Evolutionary conservation across 1,139 yeast genomes (phyloP), one percentile per base, ranked within the genome.

Genomic region (Candida sojae): DNA sequence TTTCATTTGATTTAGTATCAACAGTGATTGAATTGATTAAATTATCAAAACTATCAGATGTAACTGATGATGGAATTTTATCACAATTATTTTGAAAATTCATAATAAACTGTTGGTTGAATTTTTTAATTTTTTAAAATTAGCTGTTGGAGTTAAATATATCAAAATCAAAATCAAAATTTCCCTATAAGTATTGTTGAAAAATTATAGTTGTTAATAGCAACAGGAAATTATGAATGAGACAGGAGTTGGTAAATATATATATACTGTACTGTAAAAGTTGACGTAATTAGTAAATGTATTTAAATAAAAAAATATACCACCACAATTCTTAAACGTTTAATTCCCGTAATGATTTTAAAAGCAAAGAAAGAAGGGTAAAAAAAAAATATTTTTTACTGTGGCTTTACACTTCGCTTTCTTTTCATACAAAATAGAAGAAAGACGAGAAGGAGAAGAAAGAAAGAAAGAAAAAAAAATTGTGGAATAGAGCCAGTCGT

Each of bases 41-140:
- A 36, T 43, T 21, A 11, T 41, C 38, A 31, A 50, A 50, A 39
- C 43, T 45, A 39, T 44, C 43, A 13, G 51, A 45, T 6, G 51
- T 42, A 13, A 36, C 38, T 30, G 44, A 23, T 13, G 53, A 48
- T 23, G 40, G 42, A 23, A 46, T 48, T 21, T 39, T 49, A 28
- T 50, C 53, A 49, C 64, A 60, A 31, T 49, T 55, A 31, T 57
- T 54, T 42, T 57, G 62, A 37, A 61, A 55, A 48, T 57, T 55
- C 64, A 61, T 60, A 9, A 36, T 45, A 28, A n/a, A n/a, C n/a
- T n/a, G n/a, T n/a, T n/a, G n/a, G n/a, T n/a, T n/a, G n/a, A n/a
- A n/a, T n/a, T n/a, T n/a, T n/a, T n/a, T n/a, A n/a, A n/a, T n/a
- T n/a, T n/a, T n/a, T n/a, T n/a, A n/a, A n/a, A n/a, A n/a, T 33